Evolutionary conservation across 139 green algal genomes (phyloP).

Genomic region (Chlamydomonas schloesseri): DNA sequence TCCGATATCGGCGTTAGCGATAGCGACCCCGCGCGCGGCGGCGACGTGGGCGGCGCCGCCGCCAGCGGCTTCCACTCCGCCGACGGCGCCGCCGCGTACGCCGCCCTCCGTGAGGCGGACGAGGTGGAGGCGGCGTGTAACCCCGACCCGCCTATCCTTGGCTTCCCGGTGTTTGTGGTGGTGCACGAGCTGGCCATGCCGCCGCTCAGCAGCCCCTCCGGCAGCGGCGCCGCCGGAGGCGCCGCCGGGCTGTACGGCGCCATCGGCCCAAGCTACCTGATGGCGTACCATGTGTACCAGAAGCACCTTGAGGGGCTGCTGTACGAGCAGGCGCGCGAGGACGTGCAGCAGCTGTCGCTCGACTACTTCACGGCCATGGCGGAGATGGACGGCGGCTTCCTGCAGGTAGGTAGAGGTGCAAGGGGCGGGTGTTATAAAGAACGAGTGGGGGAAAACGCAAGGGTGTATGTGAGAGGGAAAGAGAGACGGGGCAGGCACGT

Average conservation of each 20-base stretch:
- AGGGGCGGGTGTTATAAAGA: too few species aligned
- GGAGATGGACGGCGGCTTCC: conserved; percentile 12
- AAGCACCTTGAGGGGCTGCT: conserved; percentile 31
- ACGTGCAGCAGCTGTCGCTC: conserved; percentile 23
- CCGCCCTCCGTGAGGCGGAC: too few species aligned
- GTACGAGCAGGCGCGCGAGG: conserved; percentile 22
- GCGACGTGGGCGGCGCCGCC: neutral
- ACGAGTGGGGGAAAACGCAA: too few species aligned
- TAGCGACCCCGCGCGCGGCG: neutral
- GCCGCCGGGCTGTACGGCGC: neutral
- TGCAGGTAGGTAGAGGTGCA: too few species aligned
- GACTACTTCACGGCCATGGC: conserved; percentile 10
- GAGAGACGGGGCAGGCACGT: too few species aligned
- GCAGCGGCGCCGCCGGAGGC: neutral
- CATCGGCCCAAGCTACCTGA: neutral
- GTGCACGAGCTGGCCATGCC: conserved; percentile 25
- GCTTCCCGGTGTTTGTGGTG: conserved; percentile 30
- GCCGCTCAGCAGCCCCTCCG: neutral
- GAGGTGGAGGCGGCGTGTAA: neutral
- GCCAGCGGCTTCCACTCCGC: neutral
- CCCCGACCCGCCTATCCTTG: neutral
- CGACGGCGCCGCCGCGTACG: neutral
- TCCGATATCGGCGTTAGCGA: neutral
- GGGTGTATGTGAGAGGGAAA: too few species aligned
- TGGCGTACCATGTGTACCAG: conserved; percentile 41